Conservation (phyloP, 2,329 filamentous ascomycete species). For the Fusarium sp. region DNA sequence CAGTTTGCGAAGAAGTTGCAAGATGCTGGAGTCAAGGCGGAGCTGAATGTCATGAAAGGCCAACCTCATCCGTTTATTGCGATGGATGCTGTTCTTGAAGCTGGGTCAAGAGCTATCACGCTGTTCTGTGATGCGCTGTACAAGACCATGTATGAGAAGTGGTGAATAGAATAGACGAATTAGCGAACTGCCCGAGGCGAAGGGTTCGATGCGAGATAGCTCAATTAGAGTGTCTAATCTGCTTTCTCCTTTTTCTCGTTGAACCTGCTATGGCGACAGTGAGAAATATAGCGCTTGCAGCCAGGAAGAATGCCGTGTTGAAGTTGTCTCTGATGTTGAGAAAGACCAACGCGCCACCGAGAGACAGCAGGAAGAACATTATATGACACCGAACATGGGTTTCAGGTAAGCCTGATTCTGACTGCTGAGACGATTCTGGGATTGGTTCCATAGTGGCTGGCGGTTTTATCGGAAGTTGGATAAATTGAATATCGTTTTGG, state of each 20-base stretch:
- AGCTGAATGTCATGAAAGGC: slow-evolving; percentile 2
- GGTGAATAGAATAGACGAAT: neutral
- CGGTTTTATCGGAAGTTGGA: too few species aligned
- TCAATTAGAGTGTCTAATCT: too few species aligned
- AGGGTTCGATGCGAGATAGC: too few species aligned
- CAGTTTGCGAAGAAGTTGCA: neutral
- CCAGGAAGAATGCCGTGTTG: neutral
- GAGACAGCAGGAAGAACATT: neutral
- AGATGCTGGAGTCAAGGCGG: neutral
- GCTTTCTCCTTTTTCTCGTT: neutral
- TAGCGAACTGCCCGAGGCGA: neutral
- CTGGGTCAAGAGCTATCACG: neutral
- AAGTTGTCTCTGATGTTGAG: neutral
- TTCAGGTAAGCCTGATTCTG: rapidly evolving
- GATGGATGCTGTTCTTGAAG: slow-evolving; percentile 12
- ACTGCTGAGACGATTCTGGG: neutral
- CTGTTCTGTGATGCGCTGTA: slow-evolving; percentile 10
- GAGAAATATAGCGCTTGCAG: neutral
- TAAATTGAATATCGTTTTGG: too few species aligned
- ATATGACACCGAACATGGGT: rapidly evolving
- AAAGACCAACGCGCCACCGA: neutral
- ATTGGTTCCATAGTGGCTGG: neutral
- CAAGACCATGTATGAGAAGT: neutral
- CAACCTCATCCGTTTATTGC: slow-evolving; percentile 20
- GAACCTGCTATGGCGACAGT: rapidly evolving